Base-by-base conservation (phyloP, 2,329 filamentous ascomycete species). In the Botrytis tulipae region DNA sequence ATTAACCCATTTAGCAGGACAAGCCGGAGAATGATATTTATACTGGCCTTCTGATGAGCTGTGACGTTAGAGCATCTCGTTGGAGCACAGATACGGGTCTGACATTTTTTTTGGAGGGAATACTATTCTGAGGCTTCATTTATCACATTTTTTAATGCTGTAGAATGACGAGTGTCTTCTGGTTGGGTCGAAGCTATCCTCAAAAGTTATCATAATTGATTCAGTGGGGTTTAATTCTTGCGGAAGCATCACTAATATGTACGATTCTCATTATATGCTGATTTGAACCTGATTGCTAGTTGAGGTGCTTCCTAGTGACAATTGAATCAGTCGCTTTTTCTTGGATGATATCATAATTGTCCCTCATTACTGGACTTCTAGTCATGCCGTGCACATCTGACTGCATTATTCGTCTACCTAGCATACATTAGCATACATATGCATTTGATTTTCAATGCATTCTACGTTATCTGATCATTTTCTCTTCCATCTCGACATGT, bases 41-140 rank as follows among this genome's bases (percentile, higher is more conserved):
- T 71, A 73, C 78, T 80, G 76, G 84, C 86, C 87, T 88, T 83
- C 85, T 88, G 87, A 90, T 88, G 88, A 90, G 88, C 88, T 88
- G 86, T 86, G 84, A 84, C 84, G 83, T 84, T 86, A 83, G 84
- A 89, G 87, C 81, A 83, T 82, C 84, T 86, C 84, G 83, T 86
- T 83, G 83, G 84, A 87, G 88, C 87, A 91, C 89, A 91, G 89
- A 91, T 91, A 90, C 88, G 87, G 88, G 88, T 83, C 85, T 84
- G 82, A 90, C 88, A 90, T 76, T 68, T 42, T 68, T 42, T 32
- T 16, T 9, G n/a, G 14, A 29, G n/a, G 25, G 6, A 5, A 54
- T n/a, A n/a, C 29, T 32, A 1, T 68, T 42, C 10, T 4, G 51
- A 9, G 25, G 32, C 14, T 8, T 40, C 16, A 18, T 48, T 51